phyloP scores from a whole-genome alignment of 306 rosid species.

The Sphenostylis stenocarpa region DNA sequence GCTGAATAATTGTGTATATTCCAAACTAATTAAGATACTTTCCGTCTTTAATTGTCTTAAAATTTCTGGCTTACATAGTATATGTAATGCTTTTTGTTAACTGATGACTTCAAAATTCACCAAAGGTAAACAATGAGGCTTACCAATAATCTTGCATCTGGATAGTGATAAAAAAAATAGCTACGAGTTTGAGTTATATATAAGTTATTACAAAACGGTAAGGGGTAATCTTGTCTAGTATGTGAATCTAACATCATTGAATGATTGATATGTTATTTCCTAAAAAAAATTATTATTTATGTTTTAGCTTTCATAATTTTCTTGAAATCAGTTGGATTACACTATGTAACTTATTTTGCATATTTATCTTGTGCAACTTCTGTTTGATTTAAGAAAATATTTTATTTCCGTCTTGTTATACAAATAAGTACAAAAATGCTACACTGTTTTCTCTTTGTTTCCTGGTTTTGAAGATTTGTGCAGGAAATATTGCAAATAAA shows the following conservation, averaged over 20 bases:
- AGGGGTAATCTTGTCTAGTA: not conserved
- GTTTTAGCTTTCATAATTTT: not conserved
- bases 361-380: not conserved
- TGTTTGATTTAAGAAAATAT: not conserved
- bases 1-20: not conserved
- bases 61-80: not conserved
- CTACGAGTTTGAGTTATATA: not conserved
- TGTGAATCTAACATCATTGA: not conserved
- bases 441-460: not conserved
- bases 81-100: not conserved
- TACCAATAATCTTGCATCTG: not conserved
- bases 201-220: not conserved
- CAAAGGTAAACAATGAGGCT: not conserved
- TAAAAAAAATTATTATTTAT: not conserved
- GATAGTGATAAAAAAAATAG: conserved; percentile 3
- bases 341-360: not conserved
- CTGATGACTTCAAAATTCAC: not conserved
- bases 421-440: not conserved
- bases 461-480: not conserved
- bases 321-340: not conserved
- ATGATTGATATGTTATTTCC: not conserved
- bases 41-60: not conserved
- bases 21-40: not conserved
- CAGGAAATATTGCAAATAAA: not conserved
- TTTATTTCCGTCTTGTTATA: not conserved